Evolutionary conservation across 345 rosid genomes (phyloP), one percentile per base, ranked within the genome.

Genomic region (Brassica nigra): DNA sequence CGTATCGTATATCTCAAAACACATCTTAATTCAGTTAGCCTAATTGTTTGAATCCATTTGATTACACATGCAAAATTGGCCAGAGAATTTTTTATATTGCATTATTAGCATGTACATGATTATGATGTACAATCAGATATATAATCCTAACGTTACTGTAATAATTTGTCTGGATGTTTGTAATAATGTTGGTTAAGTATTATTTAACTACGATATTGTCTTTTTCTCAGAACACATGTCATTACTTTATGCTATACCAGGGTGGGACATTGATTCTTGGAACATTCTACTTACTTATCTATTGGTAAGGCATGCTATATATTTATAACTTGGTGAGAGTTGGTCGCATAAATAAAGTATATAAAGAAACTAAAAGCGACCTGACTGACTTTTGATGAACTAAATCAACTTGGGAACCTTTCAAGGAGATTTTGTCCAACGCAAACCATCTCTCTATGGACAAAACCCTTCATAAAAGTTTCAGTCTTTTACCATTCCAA

Each of bases 401-500:
- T 52, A 64, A 52, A 52, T 52, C 33, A 64, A 64, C 36, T 64
- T 49, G 2, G 34, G 9, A 75, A 76, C 58, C 44, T 6, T 12
- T 30, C 3, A 6, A 62, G 11, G 20, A 62, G 67, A 62, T 3
- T 6, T 3, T 6, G 44, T 8, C 42, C 11, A 55, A 18, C 62
- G 3, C 30, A 58, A 58, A 58, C 30, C 6, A 58, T 64, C 68
- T 64, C 68, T 64, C 42, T n/a, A 0, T 62, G 10, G 4, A 2
- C 16, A 31, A 63, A 63, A 63, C 44, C 27, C 44, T 64, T 64
- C 28, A 7, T 62, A 33, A 64, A 64, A 33, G 68, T 31, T 33
- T 63, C 68, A 15, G 68, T 64, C 68, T 64, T 64, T 64, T 34
- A 16, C 49, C 18, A 65, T 65, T 65, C 69, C 49, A 16, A 65